Evolutionary conservation across 495 filamentous ascomycete genomes (phyloP), one percentile per base, ranked within the genome.

Genomic region (Amphirosellinia nigrospora): DNA sequence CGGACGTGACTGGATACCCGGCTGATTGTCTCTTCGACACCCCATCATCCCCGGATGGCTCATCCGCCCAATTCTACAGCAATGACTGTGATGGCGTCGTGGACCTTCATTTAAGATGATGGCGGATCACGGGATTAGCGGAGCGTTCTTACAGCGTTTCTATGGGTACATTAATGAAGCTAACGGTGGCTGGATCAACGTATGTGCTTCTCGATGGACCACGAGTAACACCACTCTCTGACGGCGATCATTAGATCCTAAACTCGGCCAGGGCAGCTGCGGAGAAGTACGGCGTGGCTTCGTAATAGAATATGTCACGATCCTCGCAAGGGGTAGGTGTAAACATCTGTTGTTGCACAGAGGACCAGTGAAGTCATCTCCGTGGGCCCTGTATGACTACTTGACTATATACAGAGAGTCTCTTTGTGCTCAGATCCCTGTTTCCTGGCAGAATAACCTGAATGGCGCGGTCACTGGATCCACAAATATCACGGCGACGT

Each of bases 61-160:
- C 61, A 28, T 5, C 61, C 11, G 71, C 72, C 15, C 69, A 75
- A 26, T 74, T 79, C 61, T 79, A 77, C 65, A 77, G 74, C 48
- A 77, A 76, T 36, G 74, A 78, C 34, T 79, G 78, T 61, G 72
- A 78, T n/a, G 74, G 76, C 0, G 71, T 79, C 6, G 76, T 77
- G 1, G 76, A 79, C 61, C 68, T 78, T 13, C 78, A 79, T 78
- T 78, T 45, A 70, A 74, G 53, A 75, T 76, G 72, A 78, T 79
- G 75, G 70, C 69, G 38, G 72, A 79, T 19, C 62, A 75, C 46
- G 75, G 75, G n/a, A 78, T 78, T 10, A 77, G 75, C 56, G 76
- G 76, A 2, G 75, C 77, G 38, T 73, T 79, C 48, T 23, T 79
- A 16, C 78, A 79, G 41, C 72, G 78, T 10, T 79, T 79, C 50